phyloP scores from a whole-genome alignment of 208 protist genomes.

The Trypanosoma brucei region DNA sequence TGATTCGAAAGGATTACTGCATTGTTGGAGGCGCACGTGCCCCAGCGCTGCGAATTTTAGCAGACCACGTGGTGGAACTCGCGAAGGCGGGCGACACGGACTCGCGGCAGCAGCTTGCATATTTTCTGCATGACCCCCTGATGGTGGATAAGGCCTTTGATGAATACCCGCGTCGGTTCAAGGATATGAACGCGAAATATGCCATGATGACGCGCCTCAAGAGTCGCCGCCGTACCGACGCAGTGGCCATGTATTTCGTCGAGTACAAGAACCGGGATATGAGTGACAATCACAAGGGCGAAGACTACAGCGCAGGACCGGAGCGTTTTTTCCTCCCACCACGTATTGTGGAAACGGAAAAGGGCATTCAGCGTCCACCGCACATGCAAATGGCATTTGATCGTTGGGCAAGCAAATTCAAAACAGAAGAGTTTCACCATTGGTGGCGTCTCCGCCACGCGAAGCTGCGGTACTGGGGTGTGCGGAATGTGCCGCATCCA shows the following conservation, averaged over 20 bases:
- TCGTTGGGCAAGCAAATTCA: constrained; percentile 89
- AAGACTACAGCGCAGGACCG: constrained; percentile 77
- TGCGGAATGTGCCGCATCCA: constrained; percentile 89
- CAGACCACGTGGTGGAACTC: constrained; percentile 86
- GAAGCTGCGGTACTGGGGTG: constrained; percentile 88
- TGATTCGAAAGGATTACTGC: constrained; percentile 86
- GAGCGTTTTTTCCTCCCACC: constrained; percentile 89
- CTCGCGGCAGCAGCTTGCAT: constrained; percentile 83
- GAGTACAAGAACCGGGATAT: constrained; percentile 88
- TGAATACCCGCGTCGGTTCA: constrained; percentile 84
- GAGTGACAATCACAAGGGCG: constrained; percentile 88
- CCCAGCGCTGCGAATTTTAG: constrained; percentile 80
- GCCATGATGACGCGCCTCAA: constrained; percentile 85
- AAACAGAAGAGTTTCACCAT: constrained; percentile 90
- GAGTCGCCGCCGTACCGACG: constrained; percentile 61
- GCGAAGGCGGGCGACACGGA: constrained; percentile 86
- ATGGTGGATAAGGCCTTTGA: constrained; percentile 92
- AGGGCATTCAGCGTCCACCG: constrained; percentile 83
- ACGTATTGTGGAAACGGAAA: constrained; percentile 82
- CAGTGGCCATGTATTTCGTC: constrained; percentile 87
- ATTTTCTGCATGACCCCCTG: constrained; percentile 85
- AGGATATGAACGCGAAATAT: constrained; percentile 80
- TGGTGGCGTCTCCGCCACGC: constrained; percentile 89
- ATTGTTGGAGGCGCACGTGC: constrained; percentile 85
- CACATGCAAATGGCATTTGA: constrained; percentile 93